A percentile compares a stretch with the other conserved stretches of the same genome.
phyloP scores from a whole-genome alignment of 495 filamentous ascomycete genomes.

The Aspergillus cavernicola region DNA sequence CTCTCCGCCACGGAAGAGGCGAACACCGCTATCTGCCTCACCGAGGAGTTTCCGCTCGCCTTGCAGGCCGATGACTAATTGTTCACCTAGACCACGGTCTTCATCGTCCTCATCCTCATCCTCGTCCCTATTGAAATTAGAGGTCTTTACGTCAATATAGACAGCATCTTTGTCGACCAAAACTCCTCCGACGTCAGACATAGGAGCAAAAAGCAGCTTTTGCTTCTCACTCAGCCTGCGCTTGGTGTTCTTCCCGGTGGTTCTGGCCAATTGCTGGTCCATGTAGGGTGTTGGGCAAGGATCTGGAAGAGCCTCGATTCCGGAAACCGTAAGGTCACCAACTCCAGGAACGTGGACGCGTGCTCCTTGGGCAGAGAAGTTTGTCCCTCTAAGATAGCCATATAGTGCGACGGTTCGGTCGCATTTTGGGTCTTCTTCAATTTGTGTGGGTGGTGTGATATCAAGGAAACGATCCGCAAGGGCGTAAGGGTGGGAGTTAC shows the following conservation, averaged over 20 bases:
- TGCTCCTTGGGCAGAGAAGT: conserved; percentile 83
- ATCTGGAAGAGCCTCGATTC: conserved; percentile 83
- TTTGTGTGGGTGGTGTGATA: conserved; percentile 83
- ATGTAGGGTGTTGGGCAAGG: conserved; percentile 92
- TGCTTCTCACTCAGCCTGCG: conserved; percentile 88
- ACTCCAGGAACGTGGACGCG: conserved; percentile 90
- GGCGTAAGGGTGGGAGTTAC: conserved; percentile 91
- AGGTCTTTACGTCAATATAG: conserved; percentile 71
- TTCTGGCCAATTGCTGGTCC: conserved; percentile 78
- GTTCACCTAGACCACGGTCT: conserved; percentile 84
- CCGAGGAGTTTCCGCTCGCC: conserved; percentile 79
- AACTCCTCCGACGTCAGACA: conserved; percentile 95
- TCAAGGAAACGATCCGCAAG: conserved; percentile 92
- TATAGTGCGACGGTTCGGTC: conserved; percentile 89
- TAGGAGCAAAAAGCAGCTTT: conserved; percentile 91
- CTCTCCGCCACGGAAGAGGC: conserved; percentile 76
- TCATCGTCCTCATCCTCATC: conserved; percentile 46
- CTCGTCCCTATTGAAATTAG: conserved; percentile 70
- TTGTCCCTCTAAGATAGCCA: conserved; percentile 93
- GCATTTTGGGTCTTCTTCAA: conserved; percentile 83
- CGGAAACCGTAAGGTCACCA: conserved; percentile 83
- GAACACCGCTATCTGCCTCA: conserved; percentile 72
- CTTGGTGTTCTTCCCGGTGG: conserved; percentile 70
- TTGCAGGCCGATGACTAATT: conserved; percentile 87
- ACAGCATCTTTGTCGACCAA: conserved; percentile 78